Evolutionary conservation across 306 rosid genomes (phyloP).

Genomic region (Quercus parvula): DNA sequence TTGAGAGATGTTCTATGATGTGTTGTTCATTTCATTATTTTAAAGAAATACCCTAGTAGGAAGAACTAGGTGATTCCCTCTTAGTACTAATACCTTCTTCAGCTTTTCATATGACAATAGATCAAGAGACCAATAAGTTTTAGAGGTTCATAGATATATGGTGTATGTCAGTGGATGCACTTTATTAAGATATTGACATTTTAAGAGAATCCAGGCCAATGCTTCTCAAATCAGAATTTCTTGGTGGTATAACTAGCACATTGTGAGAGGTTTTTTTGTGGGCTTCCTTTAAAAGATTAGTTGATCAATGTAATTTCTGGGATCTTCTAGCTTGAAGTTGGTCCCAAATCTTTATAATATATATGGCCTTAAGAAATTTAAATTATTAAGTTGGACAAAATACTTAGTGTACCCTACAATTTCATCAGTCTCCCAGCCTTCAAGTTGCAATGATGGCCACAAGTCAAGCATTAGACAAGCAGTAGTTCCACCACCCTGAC

Average conservation of each 20-base stretch:
- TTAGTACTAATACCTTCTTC: background rate
- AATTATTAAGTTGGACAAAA: background rate
- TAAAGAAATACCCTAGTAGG: background rate
- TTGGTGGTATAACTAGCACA: background rate
- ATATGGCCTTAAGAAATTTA: background rate
- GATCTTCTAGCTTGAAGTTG: background rate
- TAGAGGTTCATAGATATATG: background rate
- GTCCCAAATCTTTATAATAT: background rate
- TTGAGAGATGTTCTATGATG: background rate
- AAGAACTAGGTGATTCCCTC: background rate
- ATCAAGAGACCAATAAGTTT: background rate
- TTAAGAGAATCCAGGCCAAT: background rate
- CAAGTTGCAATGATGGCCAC: slow-evolving; percentile 91
- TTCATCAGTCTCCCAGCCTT: slow-evolving; percentile 94
- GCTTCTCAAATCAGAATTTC: background rate
- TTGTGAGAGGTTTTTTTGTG: background rate
- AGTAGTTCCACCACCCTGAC: slow-evolving; percentile 94
- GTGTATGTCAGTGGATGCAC: background rate
- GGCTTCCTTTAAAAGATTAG: background rate
- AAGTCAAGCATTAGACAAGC: slow-evolving; percentile 87
- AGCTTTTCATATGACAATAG: background rate
- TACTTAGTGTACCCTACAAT: slow-evolving; percentile 48
- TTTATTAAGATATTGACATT: background rate
- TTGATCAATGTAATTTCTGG: background rate
- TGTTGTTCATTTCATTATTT: background rate